Base-by-base conservation (phyloP, 1,139 yeast species). In the Hemisphaericaspora lyxosophila region DNA sequence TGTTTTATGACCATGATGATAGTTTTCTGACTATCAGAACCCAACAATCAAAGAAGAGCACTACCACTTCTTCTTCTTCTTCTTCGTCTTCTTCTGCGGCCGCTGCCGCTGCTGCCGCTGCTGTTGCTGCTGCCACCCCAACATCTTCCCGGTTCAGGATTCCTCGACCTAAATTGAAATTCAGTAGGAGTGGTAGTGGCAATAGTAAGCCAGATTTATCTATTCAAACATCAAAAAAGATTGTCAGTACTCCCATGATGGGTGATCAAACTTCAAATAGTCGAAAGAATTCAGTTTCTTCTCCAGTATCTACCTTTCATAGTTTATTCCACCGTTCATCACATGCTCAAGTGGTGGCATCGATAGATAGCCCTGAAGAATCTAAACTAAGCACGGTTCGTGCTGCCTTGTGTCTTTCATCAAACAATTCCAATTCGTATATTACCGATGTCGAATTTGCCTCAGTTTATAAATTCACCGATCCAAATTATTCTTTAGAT, bases 381-480 rank as follows among this genome's bases (percentile, higher is more conserved):
- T 18, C 45, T 36, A 26, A 44, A 40, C 17, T 45, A n/a, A 28
- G n/a, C n/a, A 7, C 52, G 6, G 42, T 50, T 13, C 47, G 68
- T 41, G 51, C 60, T 1, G 50, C 64, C 1, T 45, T 69, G n/a
- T 53, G 60, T 4, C 51, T 70, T 16, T 68, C 75, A 0, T 69
- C 75, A 2, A 68, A 62, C 42, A 70, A 62, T 43, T 68, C 74
- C 14, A 70, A 70, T 44, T 68, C 74, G 4, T 50, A 50, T 15
- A 57, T 70, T n/a, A 50, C 65, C 0, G 74, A 70, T 41, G 47
- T 57, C 1, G 52, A 50, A 28, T 56, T 60, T 36, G 76, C 74
- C 2, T 51, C 55, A 43, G 46, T 66, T 5, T 68, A 58, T 49
- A 66, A 63, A 36, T 70, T 70, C 45, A 67, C 75, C 0, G 65